A percentile compares a stretch with the other conserved stretches of the same genome.
Conservation (phyloP, 1,284 basidiomycete genomes). For the Melampsora occidentalis region DNA sequence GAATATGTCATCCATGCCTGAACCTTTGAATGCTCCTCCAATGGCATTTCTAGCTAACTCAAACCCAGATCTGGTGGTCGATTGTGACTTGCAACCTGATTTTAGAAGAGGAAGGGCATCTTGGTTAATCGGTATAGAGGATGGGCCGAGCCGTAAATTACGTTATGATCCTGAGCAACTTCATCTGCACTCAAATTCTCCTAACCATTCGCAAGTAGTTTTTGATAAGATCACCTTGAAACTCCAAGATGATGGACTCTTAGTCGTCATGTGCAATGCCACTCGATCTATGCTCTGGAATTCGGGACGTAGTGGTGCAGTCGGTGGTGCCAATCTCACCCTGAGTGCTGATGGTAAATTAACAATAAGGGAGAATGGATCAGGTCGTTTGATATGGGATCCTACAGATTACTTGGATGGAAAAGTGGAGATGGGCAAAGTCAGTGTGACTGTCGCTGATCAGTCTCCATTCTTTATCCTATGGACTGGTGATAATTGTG, state of each 20-base stretch:
- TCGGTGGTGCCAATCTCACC: conserved; percentile 16
- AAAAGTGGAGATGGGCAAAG: conserved; percentile 1
- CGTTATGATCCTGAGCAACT: conserved; percentile 27
- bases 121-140: conserved; percentile 37
- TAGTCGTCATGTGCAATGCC: conserved; percentile 22
- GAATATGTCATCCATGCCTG: conserved; percentile 21
- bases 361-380: conserved; percentile 25
- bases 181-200: conserved; percentile 6
- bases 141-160: conserved; percentile 27
- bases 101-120: conserved; percentile 22
- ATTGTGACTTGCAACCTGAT: conserved; percentile 32
- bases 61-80: conserved; percentile 15
- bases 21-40: conserved; percentile 40
- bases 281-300: conserved; percentile 26
- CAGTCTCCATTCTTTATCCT: conserved; percentile 22
- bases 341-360: conserved; percentile 30
- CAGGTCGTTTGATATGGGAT: conserved; percentile 35
- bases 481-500: conserved; percentile 23
- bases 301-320: conserved; percentile 22
- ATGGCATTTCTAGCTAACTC: conserved; percentile 36
- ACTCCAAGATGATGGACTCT: conserved; percentile 7
- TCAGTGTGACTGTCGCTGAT: conserved; percentile 31
- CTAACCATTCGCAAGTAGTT: too few species aligned
- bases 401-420: conserved; percentile 29
- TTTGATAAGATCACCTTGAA: too few species aligned